These are phyloP conservation scores for Russula dissimulans DNA, from an alignment of 768 basidiomycete species.

Conservation along the genomic window DNA sequence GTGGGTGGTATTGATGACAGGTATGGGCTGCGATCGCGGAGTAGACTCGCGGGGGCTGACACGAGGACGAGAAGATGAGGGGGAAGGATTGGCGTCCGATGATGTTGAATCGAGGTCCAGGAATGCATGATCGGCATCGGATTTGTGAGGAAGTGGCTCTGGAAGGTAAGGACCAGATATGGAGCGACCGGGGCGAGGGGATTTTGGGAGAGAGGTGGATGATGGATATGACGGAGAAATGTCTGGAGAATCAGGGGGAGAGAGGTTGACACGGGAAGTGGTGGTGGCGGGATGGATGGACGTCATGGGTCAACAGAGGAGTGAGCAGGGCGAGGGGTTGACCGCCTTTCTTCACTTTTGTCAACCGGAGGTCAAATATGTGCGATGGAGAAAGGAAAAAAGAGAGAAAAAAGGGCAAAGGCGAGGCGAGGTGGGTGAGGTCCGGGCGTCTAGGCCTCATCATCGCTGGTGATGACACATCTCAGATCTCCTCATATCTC, in stretches of 20 bases:
- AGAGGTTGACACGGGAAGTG: background rate
- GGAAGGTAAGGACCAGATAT: constrained; percentile 9
- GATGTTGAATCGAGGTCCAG: background rate
- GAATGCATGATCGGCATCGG: constrained; percentile 9
- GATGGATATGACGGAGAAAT: constrained; percentile 9
- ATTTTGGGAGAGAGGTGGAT: background rate
- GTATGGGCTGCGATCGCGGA: constrained; percentile 10
- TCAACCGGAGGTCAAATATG: background rate
- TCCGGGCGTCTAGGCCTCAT: constrained; percentile 5
- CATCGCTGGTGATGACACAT: background rate
- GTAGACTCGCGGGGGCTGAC: constrained; percentile 9
- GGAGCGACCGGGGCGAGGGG: background rate
- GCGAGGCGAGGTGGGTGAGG: background rate
- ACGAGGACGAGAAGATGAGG: constrained; percentile 11
- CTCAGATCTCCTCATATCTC: background rate
- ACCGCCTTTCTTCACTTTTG: background rate
- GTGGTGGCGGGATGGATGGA: background rate
- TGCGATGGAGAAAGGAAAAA: background rate
- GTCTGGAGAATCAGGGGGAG: constrained; percentile 10
- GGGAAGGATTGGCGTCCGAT: constrained; percentile 5
- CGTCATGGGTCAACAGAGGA: background rate
- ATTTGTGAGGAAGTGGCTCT: constrained; percentile 9
- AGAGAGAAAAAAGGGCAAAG: constrained; percentile 4
- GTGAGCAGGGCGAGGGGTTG: constrained; percentile 1
- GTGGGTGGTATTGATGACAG: constrained; percentile 2